phyloP scores from a whole-genome alignment of 805 yeast species.

The Priceomyces melissophilus region DNA sequence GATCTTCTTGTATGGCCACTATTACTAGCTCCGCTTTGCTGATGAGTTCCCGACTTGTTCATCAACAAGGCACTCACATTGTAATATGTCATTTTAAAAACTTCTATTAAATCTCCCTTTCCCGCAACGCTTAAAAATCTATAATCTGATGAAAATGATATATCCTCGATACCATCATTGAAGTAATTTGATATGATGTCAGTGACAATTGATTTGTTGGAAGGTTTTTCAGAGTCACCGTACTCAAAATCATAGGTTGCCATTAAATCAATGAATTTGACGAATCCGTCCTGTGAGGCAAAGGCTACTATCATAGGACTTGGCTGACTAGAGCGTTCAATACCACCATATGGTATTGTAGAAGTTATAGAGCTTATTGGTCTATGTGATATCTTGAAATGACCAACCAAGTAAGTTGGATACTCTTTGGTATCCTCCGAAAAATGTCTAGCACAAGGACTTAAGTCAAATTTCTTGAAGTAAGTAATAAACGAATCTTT shows the following conservation, averaged over 20 bases:
- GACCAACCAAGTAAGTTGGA: constrained; percentile 40
- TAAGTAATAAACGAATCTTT: constrained; percentile 33
- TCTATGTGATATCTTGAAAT: constrained; percentile 57
- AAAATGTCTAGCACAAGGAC: constrained; percentile 18
- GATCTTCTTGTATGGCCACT: constrained; percentile 22
- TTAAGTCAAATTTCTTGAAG: constrained; percentile 33
- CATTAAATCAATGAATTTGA: constrained; percentile 52
- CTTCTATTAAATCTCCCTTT: constrained; percentile 51
- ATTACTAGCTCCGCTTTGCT: constrained; percentile 7
- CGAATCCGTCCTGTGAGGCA: constrained; percentile 65
- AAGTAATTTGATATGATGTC: constrained; percentile 64
- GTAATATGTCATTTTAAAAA: constrained; percentile 39
- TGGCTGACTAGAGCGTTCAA: constrained; percentile 6
- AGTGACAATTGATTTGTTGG: constrained; percentile 26
- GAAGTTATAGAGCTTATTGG: constrained; percentile 50
- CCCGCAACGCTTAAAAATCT: constrained; percentile 46
- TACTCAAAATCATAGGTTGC: constrained; percentile 25
- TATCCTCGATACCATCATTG: constrained; percentile 55
- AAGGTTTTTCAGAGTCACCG: constrained; percentile 19
- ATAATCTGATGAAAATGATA: constrained; percentile 47
- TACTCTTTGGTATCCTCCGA: constrained; percentile 5
- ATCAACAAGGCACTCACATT: constrained; percentile 34
- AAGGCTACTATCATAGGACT: constrained; percentile 47
- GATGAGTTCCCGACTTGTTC: constrained; percentile 9
- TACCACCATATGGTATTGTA: constrained; percentile 19